Evolutionary conservation across 2,329 filamentous ascomycete genomes (phyloP), one percentile per base, ranked within the genome.

Genomic region (Hymenoscyphus occultus): DNA sequence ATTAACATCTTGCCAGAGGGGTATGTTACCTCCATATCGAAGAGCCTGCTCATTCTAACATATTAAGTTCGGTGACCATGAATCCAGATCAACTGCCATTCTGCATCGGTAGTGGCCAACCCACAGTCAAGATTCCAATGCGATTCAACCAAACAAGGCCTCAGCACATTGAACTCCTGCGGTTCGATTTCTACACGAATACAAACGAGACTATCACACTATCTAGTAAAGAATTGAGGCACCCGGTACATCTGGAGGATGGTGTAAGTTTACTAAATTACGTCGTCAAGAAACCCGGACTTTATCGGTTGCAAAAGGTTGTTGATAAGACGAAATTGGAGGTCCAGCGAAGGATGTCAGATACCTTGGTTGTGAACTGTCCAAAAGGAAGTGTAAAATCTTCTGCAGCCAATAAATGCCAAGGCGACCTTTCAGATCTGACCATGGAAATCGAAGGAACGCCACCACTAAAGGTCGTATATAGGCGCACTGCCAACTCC

Each of bases 1-100:
- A 94, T 99, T 78, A 95, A 99, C 76, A 97, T 99, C 74, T 82
- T 99, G 63, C 95, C 95, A 1, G 95, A 99, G 81, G 96, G 96
- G 81, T 90, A 77, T 71, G 82, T 75, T 39, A 22, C 5, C 22
- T 42, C 39, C 10, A 10, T 57, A 13, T 22, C 54, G 14, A 61
- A 28, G 12, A 19, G 39, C 7, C 22, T 35, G 16, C 54, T 32
- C 39, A 13, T 60, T 13, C 60, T 71, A 60, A 67, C 57, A 61
- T 39, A 64, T 62, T 19, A 64, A 90, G 88, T 19, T 95, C 93
- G 59, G 95, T 93, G 14, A 83, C 93, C 59, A 82, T 99, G 68
- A 99, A 99, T 74, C 92, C 93, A 0, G 85, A 93, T 58, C 84
- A 86, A 65, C 80, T 83, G n/a, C 85, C 93, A 0, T 95, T 95